Conservation (phyloP, 208 protist genomes). For the Leishmania aethiopica region DNA sequence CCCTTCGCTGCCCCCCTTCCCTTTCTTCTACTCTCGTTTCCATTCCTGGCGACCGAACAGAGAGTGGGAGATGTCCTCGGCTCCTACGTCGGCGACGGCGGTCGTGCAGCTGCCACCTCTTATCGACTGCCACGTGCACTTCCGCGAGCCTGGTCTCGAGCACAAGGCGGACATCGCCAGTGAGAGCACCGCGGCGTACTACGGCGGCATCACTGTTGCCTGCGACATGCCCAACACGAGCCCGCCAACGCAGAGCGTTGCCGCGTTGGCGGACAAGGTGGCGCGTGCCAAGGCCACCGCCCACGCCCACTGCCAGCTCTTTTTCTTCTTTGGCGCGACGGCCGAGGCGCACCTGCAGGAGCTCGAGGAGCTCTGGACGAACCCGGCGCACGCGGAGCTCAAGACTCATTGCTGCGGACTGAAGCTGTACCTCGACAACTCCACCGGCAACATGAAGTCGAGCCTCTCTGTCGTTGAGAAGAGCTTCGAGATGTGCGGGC, state of each 20-base stretch:
- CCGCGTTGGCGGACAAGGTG: conserved; percentile 75
- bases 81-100: conserved; percentile 13
- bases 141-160: conserved; percentile 92
- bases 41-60: background rate
- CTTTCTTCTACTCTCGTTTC: background rate
- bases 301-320: conserved; percentile 43
- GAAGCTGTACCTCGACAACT: conserved; percentile 91
- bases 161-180: conserved; percentile 93
- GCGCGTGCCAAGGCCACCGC: conserved; percentile 32
- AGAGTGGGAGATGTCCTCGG: conserved; percentile 4
- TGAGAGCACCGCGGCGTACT: conserved; percentile 89
- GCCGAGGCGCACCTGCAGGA: conserved; percentile 57
- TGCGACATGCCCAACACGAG: conserved; percentile 92
- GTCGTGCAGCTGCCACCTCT: conserved; percentile 71
- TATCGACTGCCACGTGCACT: conserved; percentile 95
- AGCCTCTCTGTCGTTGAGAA: conserved; percentile 55
- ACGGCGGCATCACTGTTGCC: conserved; percentile 85
- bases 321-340: conserved; percentile 89
- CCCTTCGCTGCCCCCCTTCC: background rate
- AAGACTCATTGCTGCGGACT: conserved; percentile 71
- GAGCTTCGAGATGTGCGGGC: conserved; percentile 76
- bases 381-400: conserved; percentile 49
- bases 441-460: conserved; percentile 86
- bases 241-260: conserved; percentile 80
- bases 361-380: conserved; percentile 76